Base-by-base conservation (phyloP, 2,329 filamentous ascomycete genomes). In the Knoxdaviesia capensis region DNA sequence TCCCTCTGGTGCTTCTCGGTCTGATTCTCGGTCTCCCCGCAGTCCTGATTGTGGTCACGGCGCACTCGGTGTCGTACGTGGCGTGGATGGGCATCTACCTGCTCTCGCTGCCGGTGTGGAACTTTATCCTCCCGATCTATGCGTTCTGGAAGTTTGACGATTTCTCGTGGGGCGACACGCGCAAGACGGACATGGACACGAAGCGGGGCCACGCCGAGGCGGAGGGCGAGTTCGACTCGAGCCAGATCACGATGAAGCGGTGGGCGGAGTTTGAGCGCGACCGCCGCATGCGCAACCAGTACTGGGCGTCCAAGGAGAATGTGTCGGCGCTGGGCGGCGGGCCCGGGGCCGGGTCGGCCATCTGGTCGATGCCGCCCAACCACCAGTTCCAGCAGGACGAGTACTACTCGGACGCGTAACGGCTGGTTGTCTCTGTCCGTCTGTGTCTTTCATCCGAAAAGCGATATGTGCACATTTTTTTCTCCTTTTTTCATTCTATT, bases 71-170 rank as follows among this genome's bases (percentile, higher is more conserved):
- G 71, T 80, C 83, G 1, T 98, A 98, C 55, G 78, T 98, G 36
- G 61, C 81, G 37, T 98, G 90, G 90, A 96, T 98, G 90, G 57
- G 90, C 37, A 90, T 96, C 59, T 98, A 98, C 59, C 74, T 98
- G 11, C 42, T 87, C 38, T 94, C 90, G 1, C 74, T 98, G 1
- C 92, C 92, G 1, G 72, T 98, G 44, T 98, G 90, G 90, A 98
- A 98, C 61, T 94, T 98, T 57, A 69, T 98, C 34, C 75, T 98
- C 6, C 90, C 90, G 0, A 74, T 75, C 6, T 98, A 98, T 56
- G 81, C 90, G 3, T 98, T 88, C 68, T 98, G 90, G 90, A 96
- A 98, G 64, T 98, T 98, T 57, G 90, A 98, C 58, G 90, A 98
- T 65, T 98, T 98, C 68, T 93, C 83, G 44, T 98, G 90, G 90